Conservation (phyloP, 352 stramenopile species). For the Phytopythium chamaehyphon region DNA sequence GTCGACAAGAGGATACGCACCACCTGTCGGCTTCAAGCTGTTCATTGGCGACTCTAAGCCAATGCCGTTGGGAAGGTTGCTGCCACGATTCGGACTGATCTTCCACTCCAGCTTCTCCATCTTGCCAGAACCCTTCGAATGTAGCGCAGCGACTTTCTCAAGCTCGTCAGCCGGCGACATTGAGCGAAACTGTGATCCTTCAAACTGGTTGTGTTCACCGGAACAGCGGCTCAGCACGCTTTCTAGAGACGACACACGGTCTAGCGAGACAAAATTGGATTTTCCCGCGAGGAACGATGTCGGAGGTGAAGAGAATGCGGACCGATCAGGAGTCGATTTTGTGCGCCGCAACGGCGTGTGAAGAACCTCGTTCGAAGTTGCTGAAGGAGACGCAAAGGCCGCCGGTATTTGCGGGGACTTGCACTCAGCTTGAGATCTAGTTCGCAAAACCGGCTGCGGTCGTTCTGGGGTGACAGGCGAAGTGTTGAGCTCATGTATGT, state of each 20-base stretch:
- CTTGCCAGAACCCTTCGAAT: slow-evolving; percentile 43
- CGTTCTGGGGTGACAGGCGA: slow-evolving; percentile 1
- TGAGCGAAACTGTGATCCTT: slow-evolving; percentile 2
- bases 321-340: slow-evolving; percentile 15
- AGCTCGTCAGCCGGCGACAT: slow-evolving; percentile 55
- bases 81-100: slow-evolving; percentile 10
- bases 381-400: not conserved
- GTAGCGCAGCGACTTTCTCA: slow-evolving; percentile 52
- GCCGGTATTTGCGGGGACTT: too few species aligned
- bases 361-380: slow-evolving; percentile 15
- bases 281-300: not conserved
- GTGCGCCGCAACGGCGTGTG: slow-evolving; percentile 39
- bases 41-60: not conserved
- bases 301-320: slow-evolving; percentile 1
- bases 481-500: not conserved
- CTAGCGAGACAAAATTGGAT: slow-evolving; percentile 31
- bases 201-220: not conserved
- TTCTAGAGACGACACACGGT: slow-evolving; percentile 11
- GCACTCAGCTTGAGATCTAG: not conserved
- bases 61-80: not conserved
- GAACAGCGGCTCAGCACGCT: not conserved
- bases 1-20: too few species aligned
- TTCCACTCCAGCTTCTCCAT: slow-evolving; percentile 63
- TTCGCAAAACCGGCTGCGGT: not conserved
- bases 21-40: too few species aligned